These are phyloP conservation scores for Volutella citrinella DNA, from an alignment of 2,329 filamentous ascomycete genomes.

Conservation along the genomic window DNA sequence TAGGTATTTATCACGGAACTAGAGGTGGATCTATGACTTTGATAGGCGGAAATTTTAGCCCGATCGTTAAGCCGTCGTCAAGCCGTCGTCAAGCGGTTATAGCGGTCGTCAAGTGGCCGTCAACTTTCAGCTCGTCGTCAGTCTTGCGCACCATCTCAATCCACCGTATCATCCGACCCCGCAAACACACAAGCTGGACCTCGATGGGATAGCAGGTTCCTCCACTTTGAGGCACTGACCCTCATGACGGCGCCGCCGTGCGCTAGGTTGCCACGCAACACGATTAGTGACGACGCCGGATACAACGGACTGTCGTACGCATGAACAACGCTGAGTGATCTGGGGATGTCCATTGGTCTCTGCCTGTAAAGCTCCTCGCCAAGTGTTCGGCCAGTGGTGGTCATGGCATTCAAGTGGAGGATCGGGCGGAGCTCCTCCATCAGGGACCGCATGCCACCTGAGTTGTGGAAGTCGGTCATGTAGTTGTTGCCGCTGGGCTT, in stretches of 20 bases:
- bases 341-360: conserved; percentile 53
- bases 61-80: too few relatives aligned
- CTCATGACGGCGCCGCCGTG: conserved; percentile 84
- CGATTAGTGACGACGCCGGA: conserved; percentile 72
- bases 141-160: too few relatives aligned
- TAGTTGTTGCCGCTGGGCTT: conserved; percentile 82
- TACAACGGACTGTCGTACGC: conserved; percentile 66
- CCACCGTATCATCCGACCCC: too few relatives aligned
- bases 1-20: too few relatives aligned
- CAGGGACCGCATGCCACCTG: conserved; percentile 75
- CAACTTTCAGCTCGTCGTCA: too few relatives aligned
- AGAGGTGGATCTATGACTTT: too few relatives aligned
- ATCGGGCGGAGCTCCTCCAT: conserved; percentile 75
- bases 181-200: conserved; percentile 62
- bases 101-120: too few relatives aligned
- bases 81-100: too few relatives aligned
- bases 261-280: conserved; percentile 79
- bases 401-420: conserved; percentile 72
- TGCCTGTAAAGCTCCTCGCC: conserved; percentile 73
- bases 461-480: conserved; percentile 87
- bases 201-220: conserved; percentile 46
- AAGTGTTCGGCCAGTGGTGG: conserved; percentile 80
- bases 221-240: conserved; percentile 81
- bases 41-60: too few relatives aligned
- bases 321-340: conserved; percentile 53